Base-by-base conservation (phyloP, 148 eudicot species). In the Chenopodium berlandieri region DNA sequence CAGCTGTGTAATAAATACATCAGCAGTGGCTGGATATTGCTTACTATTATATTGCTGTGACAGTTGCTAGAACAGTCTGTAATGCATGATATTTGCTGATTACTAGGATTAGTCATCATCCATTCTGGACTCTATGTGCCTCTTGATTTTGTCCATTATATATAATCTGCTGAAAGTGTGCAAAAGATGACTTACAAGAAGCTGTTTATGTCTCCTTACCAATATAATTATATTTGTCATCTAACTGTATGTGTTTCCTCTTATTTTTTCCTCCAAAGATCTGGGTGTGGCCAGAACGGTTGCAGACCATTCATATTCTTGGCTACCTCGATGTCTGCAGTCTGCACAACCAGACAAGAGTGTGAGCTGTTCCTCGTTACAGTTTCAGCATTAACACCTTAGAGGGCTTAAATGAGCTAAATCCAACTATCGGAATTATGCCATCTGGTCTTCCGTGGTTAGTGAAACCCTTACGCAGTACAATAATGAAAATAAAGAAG, bases 201-300 rank as follows among this genome's bases (percentile, higher is more conserved):
- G 34, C 34, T 32, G 34, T n/a, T 32, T 1, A 32, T 32, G 34
- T 32, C 34, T 32, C 34, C 34, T 32, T 32, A 32, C 34, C 34
- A 32, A 32, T 32, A 32, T 32, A 32, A 32, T 32, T 32, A 32
- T 32, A 31, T 80, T 75, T 74, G 47, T 75, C 76, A 60, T 75
- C 72, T 75, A 63, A 75, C 46, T 69, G 50, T 58, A 69, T 76
- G 40, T 16, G 32, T 56, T 63, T 63, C 1, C 44, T 27, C 27
- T 27, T 27, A 27, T 27, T 27, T 27, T 27, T 27, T 27, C 27
- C 27, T 76, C 7, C 77, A 64, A 84, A 94, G 98, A 92, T 94
- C 50, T 94, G 96, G 89, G 98, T 94, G 40, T 94, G 98, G 98
- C 98, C 96, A 22, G 96, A 94, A 85, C 85, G 98, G 68, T 82